Base-by-base conservation (phyloP, 257 asterid genomes). In the Forsythia suspensa region DNA sequence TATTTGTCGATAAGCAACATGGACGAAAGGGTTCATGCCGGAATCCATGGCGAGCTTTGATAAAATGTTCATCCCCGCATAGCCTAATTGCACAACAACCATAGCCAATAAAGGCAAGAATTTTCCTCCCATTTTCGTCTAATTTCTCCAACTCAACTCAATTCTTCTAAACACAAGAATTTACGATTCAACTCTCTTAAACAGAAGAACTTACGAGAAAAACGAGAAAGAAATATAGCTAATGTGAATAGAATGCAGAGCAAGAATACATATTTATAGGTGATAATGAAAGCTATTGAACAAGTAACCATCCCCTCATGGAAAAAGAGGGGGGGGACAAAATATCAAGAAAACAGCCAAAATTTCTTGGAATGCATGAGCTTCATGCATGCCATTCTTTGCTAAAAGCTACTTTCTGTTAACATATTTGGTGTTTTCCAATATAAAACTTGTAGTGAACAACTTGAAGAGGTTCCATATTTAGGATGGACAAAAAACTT, bases 11-110 rank as follows among this genome's bases (percentile, higher is more conserved):
- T 95, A 95, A 38, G 99, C 99, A 6, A 95, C 97, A 43, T 90
- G 97, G 42, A 95, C 92, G n/a, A 85, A 91, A 29, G 99, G 98
- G 77, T 92, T 85, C 99, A 95, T 95, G 0, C 99, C 98, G 2
- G 98, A 86, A 86, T 92, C 97, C 98, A 95, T 89, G 0, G 97
- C 99, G 7, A 93, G 87, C 76, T 90, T 95, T 4, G 98, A 92
- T 15, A 95, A 73, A 6, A 95, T 90, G 76, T 91, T 95, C 97
- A 95, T 90, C 0, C 98, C 98, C 7, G 97, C 97, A 51, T 91
- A 93, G 0, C 98, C 98, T 34, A 92, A 11, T 66, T 95, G 99
- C 29, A 95, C 98, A 18, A 87, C 42, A n/a, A 87, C 90, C 99
- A 95, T 95, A 57, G 78, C 72, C 86, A 90, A 75, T 73, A 91